A percentile compares a stretch with the other conserved stretches of the same genome.
These are phyloP conservation scores for Pichia cactophila DNA, from an alignment of 1,139 yeast species.

Conservation along the genomic window DNA sequence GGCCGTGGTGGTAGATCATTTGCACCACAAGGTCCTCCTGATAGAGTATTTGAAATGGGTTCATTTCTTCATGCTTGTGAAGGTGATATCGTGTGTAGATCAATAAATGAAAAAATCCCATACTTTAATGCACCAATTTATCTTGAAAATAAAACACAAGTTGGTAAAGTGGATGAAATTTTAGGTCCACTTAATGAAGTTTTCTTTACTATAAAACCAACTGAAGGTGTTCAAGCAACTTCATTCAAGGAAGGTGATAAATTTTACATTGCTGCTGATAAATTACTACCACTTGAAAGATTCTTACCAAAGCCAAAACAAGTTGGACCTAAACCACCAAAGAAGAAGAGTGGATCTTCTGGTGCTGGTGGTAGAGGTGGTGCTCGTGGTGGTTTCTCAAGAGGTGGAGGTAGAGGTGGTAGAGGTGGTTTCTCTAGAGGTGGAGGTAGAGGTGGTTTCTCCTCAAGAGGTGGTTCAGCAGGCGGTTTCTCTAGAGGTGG, in stretches of 20 bases:
- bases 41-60: slow-evolving; percentile 91
- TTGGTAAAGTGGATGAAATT: slow-evolving; percentile 97
- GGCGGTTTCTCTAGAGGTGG: slow-evolving; percentile 20
- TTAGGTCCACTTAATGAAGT: slow-evolving; percentile 97
- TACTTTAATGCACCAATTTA: slow-evolving; percentile 98
- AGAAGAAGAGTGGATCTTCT: slow-evolving; percentile 47
- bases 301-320: slow-evolving; percentile 88
- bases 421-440: slow-evolving; percentile 22
- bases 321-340: slow-evolving; percentile 71
- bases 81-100: slow-evolving; percentile 95
- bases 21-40: slow-evolving; percentile 77
- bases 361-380: slow-evolving; percentile 40
- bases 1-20: slow-evolving; percentile 66
- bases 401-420: slow-evolving; percentile 16
- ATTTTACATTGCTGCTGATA: slow-evolving; percentile 91
- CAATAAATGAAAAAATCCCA: slow-evolving; percentile 89
- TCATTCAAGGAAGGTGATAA: slow-evolving; percentile 95
- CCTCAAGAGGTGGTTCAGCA: slow-evolving; percentile 12
- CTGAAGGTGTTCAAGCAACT: slow-evolving; percentile 90
- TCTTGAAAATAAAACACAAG: slow-evolving; percentile 87
- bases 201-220: slow-evolving; percentile 88
- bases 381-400: slow-evolving; percentile 13
- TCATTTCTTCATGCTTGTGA: slow-evolving; percentile 87
- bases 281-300: slow-evolving; percentile 90
- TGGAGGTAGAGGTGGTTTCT: slow-evolving; percentile 10